phyloP scores from a whole-genome alignment of 257 asterid species.

The Orobanche coerulescens region DNA sequence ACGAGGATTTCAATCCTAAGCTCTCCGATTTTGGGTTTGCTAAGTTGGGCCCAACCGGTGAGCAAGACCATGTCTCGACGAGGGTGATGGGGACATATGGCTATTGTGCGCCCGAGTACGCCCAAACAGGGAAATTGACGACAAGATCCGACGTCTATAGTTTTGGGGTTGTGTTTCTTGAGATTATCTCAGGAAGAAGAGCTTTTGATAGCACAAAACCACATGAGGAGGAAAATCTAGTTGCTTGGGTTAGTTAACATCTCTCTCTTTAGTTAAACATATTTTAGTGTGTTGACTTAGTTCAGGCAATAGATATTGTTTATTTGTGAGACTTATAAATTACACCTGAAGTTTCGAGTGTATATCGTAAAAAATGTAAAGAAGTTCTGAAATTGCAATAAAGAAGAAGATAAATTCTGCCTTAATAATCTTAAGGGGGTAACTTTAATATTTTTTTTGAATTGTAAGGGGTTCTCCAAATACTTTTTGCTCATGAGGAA shows the following conservation, averaged over 20 bases:
- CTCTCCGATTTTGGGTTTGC: slow-evolving; percentile 42
- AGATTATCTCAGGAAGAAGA: slow-evolving; percentile 45
- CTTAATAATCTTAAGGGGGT: too few relatives aligned
- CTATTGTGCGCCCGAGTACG: slow-evolving; percentile 51
- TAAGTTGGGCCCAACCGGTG: slow-evolving; percentile 28
- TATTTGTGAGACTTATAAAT: too few relatives aligned
- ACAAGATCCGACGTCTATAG: slow-evolving; percentile 41
- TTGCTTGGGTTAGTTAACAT: slow-evolving; percentile 34
- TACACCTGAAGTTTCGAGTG: too few relatives aligned
- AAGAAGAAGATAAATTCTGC: too few relatives aligned
- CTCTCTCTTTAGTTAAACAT: not conserved
- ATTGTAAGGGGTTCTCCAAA: too few relatives aligned
- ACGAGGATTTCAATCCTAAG: slow-evolving; percentile 33
- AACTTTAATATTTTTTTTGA: too few relatives aligned
- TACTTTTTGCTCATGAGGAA: too few relatives aligned
- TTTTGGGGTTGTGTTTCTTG: slow-evolving; percentile 46
- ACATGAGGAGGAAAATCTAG: slow-evolving; percentile 43
- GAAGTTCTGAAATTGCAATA: too few relatives aligned
- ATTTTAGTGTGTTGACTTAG: not conserved
- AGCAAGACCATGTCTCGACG: slow-evolving; percentile 30
- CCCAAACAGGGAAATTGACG: slow-evolving; percentile 36
- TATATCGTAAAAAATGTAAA: too few relatives aligned
- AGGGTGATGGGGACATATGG: slow-evolving; percentile 48
- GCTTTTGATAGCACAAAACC: slow-evolving; percentile 40
- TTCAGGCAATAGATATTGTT: not conserved